These are phyloP conservation scores for Stylosanthes scabra DNA, from an alignment of 331 rosid genomes.

Conservation along the genomic window DNA sequence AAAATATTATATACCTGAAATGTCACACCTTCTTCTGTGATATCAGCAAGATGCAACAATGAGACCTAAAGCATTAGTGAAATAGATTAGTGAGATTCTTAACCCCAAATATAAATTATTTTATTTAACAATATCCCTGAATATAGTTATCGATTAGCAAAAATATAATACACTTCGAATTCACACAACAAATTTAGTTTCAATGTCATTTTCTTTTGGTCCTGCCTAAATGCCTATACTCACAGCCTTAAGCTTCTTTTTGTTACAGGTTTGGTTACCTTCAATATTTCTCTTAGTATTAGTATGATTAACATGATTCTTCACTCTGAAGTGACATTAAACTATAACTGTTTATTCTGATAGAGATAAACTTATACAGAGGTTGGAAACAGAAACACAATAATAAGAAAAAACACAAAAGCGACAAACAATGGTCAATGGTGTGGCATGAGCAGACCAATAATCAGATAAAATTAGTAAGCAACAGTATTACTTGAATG, in stretches of 20 bases:
- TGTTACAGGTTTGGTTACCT: not conserved
- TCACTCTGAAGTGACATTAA: constrained; percentile 9
- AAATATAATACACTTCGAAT: constrained; percentile 24
- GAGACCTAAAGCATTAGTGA: constrained; percentile 69
- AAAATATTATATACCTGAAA: constrained; percentile 75
- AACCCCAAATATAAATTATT: not conserved
- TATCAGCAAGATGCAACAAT: constrained; percentile 93
- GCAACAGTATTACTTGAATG: not conserved
- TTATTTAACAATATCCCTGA: constrained; percentile 8
- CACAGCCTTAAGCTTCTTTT: not conserved
- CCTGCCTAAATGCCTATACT: constrained; percentile 29
- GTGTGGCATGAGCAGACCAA: constrained; percentile 30
- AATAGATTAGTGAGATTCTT: constrained; percentile 24
- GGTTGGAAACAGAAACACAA: constrained; percentile 2
- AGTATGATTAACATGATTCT: constrained; percentile 25
- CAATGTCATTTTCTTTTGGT: constrained; percentile 15
- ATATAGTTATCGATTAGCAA: constrained; percentile 10
- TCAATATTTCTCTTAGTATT: constrained; percentile 8
- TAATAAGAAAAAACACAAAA: constrained; percentile 12
- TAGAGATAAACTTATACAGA: not conserved
- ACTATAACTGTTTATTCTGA: not conserved
- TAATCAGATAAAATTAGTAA: not conserved
- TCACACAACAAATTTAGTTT: constrained; percentile 22
- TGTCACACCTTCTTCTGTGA: constrained; percentile 94
- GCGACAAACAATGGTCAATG: not conserved